Evolutionary conservation across 192 early-diverging fungal species (phyloP).

Genomic region (Backusella westeae): DNA sequence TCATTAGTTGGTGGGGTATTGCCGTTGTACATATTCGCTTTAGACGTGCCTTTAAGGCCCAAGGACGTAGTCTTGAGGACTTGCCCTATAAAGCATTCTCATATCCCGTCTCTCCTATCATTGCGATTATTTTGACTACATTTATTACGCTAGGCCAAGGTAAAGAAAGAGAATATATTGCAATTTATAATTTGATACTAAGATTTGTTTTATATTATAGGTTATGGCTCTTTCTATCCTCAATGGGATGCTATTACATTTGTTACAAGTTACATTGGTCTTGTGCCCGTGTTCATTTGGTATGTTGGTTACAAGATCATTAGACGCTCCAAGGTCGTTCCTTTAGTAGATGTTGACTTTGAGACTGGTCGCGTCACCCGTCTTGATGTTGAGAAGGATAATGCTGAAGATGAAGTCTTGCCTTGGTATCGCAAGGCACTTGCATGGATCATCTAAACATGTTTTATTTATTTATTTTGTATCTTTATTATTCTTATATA

Average conservation of each 20-base stretch:
- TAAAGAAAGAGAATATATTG: not conserved
- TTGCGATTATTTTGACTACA: conserved; percentile 55
- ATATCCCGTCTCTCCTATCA: conserved; percentile 66
- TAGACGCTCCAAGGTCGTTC: conserved; percentile 56
- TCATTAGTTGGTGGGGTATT: conserved; percentile 81
- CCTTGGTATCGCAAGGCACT: conserved; percentile 13
- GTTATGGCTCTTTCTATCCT: conserved; percentile 49
- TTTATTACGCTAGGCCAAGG: conserved; percentile 65
- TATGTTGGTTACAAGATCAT: conserved; percentile 62
- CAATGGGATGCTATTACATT: conserved; percentile 52
- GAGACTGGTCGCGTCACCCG: conserved; percentile 46
- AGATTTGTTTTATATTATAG: not conserved
- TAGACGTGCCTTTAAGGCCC: conserved; percentile 69
- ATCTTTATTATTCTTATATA: not conserved
- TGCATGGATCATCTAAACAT: conserved; percentile 1
- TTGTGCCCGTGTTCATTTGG: conserved; percentile 55
- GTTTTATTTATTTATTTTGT: not conserved
- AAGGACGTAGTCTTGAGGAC: conserved; percentile 56
- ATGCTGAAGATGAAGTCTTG: not conserved
- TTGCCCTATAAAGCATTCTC: conserved; percentile 67
- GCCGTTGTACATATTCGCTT: conserved; percentile 76
- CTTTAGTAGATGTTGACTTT: conserved; percentile 59
- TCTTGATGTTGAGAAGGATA: conserved; percentile 18
- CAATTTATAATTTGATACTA: no score
- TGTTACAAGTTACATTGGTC: conserved; percentile 54